Evolutionary conservation across 768 basidiomycete genomes (phyloP).

Genomic region (Suillus hirtellus): DNA sequence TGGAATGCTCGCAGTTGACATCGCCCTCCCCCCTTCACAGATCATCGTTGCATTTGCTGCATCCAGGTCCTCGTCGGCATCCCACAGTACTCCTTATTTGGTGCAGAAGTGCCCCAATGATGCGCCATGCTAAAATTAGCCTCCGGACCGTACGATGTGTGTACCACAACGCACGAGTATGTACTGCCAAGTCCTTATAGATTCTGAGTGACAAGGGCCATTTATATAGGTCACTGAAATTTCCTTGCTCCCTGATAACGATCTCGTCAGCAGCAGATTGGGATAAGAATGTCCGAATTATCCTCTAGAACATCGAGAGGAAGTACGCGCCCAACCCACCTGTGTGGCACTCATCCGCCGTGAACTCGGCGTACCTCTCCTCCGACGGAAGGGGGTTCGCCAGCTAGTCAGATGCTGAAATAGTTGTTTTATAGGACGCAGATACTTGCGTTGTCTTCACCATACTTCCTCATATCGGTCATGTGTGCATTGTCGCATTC

Average conservation of each 20-base stretch:
- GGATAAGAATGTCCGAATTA: no score
- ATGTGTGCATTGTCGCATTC: constrained; percentile 23
- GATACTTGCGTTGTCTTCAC: not conserved
- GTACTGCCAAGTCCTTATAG: not conserved
- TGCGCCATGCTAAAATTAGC: not conserved
- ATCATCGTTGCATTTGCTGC: not conserved
- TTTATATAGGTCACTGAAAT: not conserved
- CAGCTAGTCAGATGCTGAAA: not conserved
- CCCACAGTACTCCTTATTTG: not conserved
- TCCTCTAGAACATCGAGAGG: no score
- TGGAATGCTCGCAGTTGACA: not conserved
- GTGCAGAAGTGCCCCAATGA: not conserved
- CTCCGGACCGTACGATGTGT: not conserved
- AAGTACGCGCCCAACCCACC: no score
- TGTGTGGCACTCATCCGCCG: no score
- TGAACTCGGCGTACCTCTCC: no score
- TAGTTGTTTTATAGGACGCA: not conserved
- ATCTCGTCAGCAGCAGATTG: not conserved
- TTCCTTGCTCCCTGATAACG: not conserved
- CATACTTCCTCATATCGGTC: constrained; percentile 9
- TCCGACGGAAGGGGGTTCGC: not conserved
- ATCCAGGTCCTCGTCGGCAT: not conserved
- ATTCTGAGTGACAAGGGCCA: not conserved
- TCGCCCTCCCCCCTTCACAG: not conserved
- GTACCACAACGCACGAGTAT: not conserved